phyloP scores from a whole-genome alignment of 352 stramenopile species.

The Lagenidium giganteum region DNA sequence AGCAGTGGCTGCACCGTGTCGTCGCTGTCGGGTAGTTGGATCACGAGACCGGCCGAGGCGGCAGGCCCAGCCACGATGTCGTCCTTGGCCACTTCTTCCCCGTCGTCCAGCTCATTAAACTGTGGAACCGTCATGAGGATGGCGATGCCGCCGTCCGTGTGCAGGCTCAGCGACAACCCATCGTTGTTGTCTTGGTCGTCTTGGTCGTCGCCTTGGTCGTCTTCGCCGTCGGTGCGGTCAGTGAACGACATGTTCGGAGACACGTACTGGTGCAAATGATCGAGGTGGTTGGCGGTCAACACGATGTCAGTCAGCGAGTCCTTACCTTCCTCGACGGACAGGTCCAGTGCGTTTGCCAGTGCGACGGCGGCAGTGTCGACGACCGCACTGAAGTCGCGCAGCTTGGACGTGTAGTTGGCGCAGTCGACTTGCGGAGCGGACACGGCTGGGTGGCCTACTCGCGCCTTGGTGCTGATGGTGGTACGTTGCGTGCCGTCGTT shows the following conservation, averaged over 20 bases:
- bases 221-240: constrained; percentile 4
- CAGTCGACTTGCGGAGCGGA: neutral
- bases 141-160: constrained; percentile 72
- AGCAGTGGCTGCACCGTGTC: constrained; percentile 17
- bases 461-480: constrained; percentile 19
- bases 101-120: too few species aligned
- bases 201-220: neutral
- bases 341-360: neutral
- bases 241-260: constrained; percentile 12
- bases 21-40: constrained; percentile 8
- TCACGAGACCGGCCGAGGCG: constrained; percentile 13
- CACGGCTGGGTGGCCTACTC: constrained; percentile 7
- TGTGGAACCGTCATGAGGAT: constrained; percentile 67
- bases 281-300: constrained; percentile 62
- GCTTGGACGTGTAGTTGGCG: constrained; percentile 6
- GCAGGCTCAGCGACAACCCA: constrained; percentile 68
- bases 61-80: constrained; percentile 10
- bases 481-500: constrained; percentile 15
- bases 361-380: constrained; percentile 5
- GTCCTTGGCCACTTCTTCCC: neutral
- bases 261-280: constrained; percentile 80
- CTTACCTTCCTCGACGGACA: neutral
- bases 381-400: constrained; percentile 11
- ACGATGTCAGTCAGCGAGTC: too few species aligned
- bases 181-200: too few species aligned